These are phyloP conservation scores for Hamigera avellanea DNA, from an alignment of 495 filamentous ascomycete species.

Conservation along the genomic window DNA sequence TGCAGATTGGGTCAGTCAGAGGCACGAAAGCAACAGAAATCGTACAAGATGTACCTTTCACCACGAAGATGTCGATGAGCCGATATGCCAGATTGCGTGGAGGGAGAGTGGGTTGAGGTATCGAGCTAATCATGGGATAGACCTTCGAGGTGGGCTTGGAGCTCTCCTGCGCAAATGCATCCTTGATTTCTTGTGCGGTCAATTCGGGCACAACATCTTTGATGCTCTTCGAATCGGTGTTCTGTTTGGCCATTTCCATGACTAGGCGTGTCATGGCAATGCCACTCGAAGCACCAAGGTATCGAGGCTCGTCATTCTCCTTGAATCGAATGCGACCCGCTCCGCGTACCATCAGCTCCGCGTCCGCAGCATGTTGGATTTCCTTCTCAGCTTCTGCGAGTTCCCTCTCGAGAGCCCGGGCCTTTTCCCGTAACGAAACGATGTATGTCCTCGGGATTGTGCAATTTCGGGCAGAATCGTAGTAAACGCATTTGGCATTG, in stretches of 20 bases:
- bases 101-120: conserved; percentile 59
- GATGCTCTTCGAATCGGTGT: conserved; percentile 73
- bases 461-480: conserved; percentile 66
- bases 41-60: conserved; percentile 52
- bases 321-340: conserved; percentile 72
- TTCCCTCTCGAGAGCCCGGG: conserved; percentile 66
- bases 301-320: conserved; percentile 74
- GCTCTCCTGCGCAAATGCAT: conserved; percentile 42
- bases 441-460: conserved; percentile 80
- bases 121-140: conserved; percentile 69
- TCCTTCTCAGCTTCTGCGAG: conserved; percentile 48
- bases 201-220: conserved; percentile 75
- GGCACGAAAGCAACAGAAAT: conserved; percentile 1
- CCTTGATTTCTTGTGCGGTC: conserved; percentile 45
- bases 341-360: conserved; percentile 70
- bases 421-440: conserved; percentile 71
- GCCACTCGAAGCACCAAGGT: conserved; percentile 83
- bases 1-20: conserved; percentile 19
- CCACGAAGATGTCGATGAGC: conserved; percentile 67
- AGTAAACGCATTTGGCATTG: conserved; percentile 84
- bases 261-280: conserved; percentile 88
- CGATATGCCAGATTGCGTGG: conserved; percentile 52
- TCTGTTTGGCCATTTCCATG: conserved; percentile 88
- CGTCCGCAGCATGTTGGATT: conserved; percentile 55
- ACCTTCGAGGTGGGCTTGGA: conserved; percentile 52